Evolutionary conservation across 2,329 filamentous ascomycete genomes (phyloP).

Genomic region (Talaromyces sp.): DNA sequence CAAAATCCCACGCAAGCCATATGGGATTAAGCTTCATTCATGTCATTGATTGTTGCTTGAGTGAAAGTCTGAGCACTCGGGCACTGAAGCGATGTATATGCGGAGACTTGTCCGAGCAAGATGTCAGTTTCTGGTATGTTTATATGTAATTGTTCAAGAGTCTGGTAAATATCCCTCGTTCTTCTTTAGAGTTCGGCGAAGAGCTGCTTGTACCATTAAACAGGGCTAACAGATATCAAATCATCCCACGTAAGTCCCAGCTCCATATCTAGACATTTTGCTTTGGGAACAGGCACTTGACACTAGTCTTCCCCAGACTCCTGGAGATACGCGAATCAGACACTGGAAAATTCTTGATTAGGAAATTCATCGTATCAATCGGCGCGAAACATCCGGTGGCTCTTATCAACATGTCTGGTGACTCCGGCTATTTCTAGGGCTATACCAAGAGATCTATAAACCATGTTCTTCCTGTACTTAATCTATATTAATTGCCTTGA

Average conservation of each 20-base stretch:
- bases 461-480: background rate
- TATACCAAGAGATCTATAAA: background rate
- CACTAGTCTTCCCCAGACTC: slow-evolving; percentile 1
- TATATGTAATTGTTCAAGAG: background rate
- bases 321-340: background rate
- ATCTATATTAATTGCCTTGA: background rate
- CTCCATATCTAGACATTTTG: background rate
- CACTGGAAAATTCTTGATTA: background rate
- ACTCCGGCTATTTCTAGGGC: background rate
- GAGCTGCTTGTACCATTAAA: background rate
- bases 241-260: background rate
- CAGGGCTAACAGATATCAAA: background rate
- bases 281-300: background rate
- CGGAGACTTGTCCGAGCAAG: background rate
- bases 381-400: background rate
- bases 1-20: background rate
- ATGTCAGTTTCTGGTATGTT: background rate
- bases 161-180: background rate
- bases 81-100: background rate
- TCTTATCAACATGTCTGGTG: slow-evolving; percentile 2
- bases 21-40: background rate
- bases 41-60: background rate
- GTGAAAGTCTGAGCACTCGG: background rate
- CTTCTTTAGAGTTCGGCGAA: background rate
- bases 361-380: background rate